Evolutionary conservation across 139 green algal genomes (phyloP).

Genomic region (Edaphochlamys debaryana): DNA sequence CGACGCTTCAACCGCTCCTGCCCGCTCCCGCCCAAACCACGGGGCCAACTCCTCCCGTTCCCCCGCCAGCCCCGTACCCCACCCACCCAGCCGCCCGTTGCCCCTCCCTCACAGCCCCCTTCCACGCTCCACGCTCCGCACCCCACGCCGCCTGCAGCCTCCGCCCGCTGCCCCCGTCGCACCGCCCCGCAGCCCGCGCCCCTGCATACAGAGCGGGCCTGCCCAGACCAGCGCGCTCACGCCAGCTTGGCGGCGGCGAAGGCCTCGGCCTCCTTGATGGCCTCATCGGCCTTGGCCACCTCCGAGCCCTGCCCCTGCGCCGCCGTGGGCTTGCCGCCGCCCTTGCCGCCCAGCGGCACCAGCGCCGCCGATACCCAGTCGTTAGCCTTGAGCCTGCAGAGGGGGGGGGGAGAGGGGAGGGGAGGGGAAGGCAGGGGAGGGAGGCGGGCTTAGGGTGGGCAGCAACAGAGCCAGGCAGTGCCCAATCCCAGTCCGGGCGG

Average conservation of each 20-base stretch:
- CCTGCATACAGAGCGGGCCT: too few relatives aligned
- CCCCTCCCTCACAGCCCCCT: too few relatives aligned
- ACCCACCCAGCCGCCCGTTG: neutral
- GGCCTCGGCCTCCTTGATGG: constrained; percentile 54
- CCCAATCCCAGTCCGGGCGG: too few relatives aligned
- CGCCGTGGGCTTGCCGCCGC: constrained; percentile 85
- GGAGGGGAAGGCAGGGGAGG: neutral
- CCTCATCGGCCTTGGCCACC: constrained; percentile 56
- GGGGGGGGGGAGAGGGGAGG: neutral
- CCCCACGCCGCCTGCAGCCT: neutral
- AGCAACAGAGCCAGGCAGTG: too few relatives aligned
- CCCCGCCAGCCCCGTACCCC: neutral
- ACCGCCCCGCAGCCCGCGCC: too few relatives aligned
- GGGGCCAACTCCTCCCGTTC: too few relatives aligned
- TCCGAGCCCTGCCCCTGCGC: constrained; percentile 86
- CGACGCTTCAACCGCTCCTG: too few relatives aligned
- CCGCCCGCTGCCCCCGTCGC: neutral
- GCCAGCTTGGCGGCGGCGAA: constrained; percentile 56
- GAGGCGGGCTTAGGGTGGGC: too few relatives aligned
- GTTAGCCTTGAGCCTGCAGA: constrained; percentile 70
- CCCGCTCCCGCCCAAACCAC: too few relatives aligned
- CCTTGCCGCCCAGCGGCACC: constrained; percentile 86
- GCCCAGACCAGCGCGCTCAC: neutral
- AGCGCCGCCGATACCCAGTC: constrained; percentile 82
- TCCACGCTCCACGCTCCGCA: neutral